Base-by-base conservation (phyloP, 495 filamentous ascomycete species). In the Lasiosphaeria ovina region DNA sequence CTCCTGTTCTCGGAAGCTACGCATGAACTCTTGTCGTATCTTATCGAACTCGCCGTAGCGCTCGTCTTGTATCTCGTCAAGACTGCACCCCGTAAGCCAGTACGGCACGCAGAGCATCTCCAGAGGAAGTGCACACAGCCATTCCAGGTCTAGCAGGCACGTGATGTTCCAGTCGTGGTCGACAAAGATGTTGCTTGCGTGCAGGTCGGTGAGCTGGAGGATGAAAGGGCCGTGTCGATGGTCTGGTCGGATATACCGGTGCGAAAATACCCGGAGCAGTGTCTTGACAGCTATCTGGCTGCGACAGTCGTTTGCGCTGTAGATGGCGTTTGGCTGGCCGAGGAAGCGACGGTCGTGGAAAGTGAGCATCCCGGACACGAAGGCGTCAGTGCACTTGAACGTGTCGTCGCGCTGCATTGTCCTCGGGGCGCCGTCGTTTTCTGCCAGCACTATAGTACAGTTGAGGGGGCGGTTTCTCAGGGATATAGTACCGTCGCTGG, bases 401-500 rank as follows among this genome's bases (percentile, higher is more conserved):
- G 73, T 76, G 1, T 62, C 17, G 38, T 66, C 55, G 6, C 70
- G 48, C 52, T 40, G 58, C 7, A 78, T 72, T 0, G 60, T 71
- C 5, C 61, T 52, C 24, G 72, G 66, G 33, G 72, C 65, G 4
- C 65, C 64, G 14, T 66, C 69, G 56, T 76, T 78, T 53, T 78
- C 72, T 4, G 73, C 55, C n/a, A 66, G 47, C 16, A 66, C 57
- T n/a, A 72, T 55, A 3, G 47, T 54, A 59, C 66, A 64, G 6
- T 50, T 55, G 1, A 77, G 60, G 5, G 73, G 74, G 0, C 73
- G 70, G 60, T 77, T 79, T 6, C 58, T 64, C 16, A 76, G 61
- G 1, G 59, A 53, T 3, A 76, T 17, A 0, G 58, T 54, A n/a
- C 76, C 69, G 55, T 70, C 50, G 45, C 65, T 53, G 48, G 68